Evolutionary conservation across 129 eudicot species (phyloP), one percentile per base, ranked within the genome.

Genomic region (Lactuca saligna): DNA sequence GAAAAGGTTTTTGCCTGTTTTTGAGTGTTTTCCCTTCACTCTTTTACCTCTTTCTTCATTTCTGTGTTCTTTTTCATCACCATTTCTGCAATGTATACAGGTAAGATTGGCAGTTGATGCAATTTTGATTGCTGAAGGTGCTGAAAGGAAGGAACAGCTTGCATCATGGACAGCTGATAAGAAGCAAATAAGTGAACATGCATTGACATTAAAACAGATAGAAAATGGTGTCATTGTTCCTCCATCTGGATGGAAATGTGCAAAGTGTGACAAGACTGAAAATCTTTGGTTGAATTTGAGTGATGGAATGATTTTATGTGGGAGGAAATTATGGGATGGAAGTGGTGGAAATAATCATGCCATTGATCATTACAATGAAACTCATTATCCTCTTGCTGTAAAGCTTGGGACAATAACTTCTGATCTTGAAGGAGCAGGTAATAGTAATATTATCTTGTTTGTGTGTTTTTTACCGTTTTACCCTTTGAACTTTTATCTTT

Each of bases 261-360:
- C 86, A 14, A 84, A 80, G 62, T 92, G 98, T 77, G 98, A 88
- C 58, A 92, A 88, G 81, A 82, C 95, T 57, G 98, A 92, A 17
- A 92, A 92, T 75, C 95, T 92, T 55, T 92, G 98, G 98, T 63
- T 92, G 70, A 92, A 92, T 73, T 80, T 92, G 63, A 88, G 90
- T 5, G 98, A 92, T 77, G 96, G 98, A 69, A 82, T 88, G 84
- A 92, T 92, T 63, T 83, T 86, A 6, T 92, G 98, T 70, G 98
- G 98, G 25, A 81, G 96, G 78, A 89, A 66, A 72, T 83, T 84
- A 70, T 92, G 98, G 98, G 98, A 89, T 73, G 98, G 98, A 38
- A 92, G 71, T 75, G 96, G 98, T 59, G 96, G 98, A 66, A 92
- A 92, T 78, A 81, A 92, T 72, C 98, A 92, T 84, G 98, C 98